Conservation (phyloP, 1,284 basidiomycete genomes). For the Sporisorium graminicola region DNA sequence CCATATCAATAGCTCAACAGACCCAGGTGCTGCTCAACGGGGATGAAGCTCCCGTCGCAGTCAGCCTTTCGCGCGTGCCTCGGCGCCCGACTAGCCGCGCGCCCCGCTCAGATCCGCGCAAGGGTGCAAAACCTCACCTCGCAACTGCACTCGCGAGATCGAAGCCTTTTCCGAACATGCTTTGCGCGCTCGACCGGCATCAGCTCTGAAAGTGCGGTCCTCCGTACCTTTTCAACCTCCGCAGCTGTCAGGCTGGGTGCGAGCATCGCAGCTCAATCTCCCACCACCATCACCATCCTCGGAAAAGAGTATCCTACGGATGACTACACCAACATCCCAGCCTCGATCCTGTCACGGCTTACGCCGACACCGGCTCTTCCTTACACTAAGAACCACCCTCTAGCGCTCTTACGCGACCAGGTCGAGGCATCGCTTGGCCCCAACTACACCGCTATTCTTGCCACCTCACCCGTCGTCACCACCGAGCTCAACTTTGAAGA, state of each 20-base stretch:
- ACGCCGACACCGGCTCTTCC: constrained; percentile 77
- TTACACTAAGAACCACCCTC: constrained; percentile 82
- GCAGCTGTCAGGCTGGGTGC: background rate
- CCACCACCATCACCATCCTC: constrained; percentile 38
- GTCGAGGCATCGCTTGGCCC: constrained; percentile 84
- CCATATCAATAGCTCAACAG: background rate
- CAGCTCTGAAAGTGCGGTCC: background rate
- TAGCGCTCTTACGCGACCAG: constrained; percentile 84
- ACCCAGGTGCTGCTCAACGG: background rate
- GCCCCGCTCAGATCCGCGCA: constrained; percentile 37
- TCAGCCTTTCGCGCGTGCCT: constrained; percentile 32
- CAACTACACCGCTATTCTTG: constrained; percentile 71
- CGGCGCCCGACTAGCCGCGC: constrained; percentile 24
- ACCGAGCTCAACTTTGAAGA: constrained; percentile 96
- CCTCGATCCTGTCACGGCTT: constrained; percentile 83
- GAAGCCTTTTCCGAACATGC: background rate
- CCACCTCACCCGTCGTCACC: constrained; percentile 87
- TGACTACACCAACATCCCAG: constrained; percentile 84
- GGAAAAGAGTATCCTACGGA: constrained; percentile 77
- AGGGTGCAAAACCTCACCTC: constrained; percentile 31
- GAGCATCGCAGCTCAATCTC: background rate
- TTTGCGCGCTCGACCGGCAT: background rate
- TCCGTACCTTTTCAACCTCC: constrained; percentile 22
- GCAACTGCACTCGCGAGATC: constrained; percentile 3
- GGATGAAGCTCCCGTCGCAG: constrained; percentile 32